Conservation (phyloP, 2,329 filamentous ascomycete species). For the Xylariaceae sp. region DNA sequence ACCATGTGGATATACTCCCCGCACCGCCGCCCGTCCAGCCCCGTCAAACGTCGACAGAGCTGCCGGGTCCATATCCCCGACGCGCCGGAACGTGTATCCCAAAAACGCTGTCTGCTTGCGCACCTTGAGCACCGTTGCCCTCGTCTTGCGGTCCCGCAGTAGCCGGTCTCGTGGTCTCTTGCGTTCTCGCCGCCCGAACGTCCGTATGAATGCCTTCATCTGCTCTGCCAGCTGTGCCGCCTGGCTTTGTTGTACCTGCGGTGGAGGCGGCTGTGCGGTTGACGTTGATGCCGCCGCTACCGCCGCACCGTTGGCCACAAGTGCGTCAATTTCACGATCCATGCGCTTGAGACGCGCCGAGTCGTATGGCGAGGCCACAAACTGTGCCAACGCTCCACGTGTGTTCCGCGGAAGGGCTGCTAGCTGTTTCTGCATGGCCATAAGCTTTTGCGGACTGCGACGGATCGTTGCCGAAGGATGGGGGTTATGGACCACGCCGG, state of each 20-base stretch:
- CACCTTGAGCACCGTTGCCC: conserved; percentile 65
- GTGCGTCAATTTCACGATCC: conserved; percentile 43
- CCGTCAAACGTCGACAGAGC: conserved; percentile 4
- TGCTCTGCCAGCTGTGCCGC: conserved; percentile 26
- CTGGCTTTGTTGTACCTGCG: not conserved
- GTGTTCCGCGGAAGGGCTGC: conserved; percentile 36
- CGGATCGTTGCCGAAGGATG: conserved; percentile 14
- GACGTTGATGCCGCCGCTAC: not conserved
- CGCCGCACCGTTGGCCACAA: conserved; percentile 29
- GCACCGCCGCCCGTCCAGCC: not conserved
- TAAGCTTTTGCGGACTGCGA: conserved; percentile 24
- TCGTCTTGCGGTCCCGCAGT: conserved; percentile 65
- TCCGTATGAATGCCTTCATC: conserved; percentile 47
- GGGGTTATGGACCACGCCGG: not conserved
- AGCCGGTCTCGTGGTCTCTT: conserved; percentile 81
- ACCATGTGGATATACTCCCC: not conserved
- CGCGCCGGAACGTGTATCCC: conserved; percentile 76
- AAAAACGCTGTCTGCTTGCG: conserved; percentile 79
- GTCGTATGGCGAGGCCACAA: conserved; percentile 46
- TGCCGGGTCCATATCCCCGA: conserved; percentile 25
- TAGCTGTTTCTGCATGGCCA: conserved; percentile 32
- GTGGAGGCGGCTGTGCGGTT: not conserved
- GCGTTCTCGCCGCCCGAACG: conserved; percentile 58
- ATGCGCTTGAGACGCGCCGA: conserved; percentile 43
- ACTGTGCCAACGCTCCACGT: conserved; percentile 40